Percentiles rank a stretch among this genome's conserved stretches.
These are phyloP conservation scores for Agrostemma githago DNA, from an alignment of 148 eudicot genomes.

Conservation along the genomic window DNA sequence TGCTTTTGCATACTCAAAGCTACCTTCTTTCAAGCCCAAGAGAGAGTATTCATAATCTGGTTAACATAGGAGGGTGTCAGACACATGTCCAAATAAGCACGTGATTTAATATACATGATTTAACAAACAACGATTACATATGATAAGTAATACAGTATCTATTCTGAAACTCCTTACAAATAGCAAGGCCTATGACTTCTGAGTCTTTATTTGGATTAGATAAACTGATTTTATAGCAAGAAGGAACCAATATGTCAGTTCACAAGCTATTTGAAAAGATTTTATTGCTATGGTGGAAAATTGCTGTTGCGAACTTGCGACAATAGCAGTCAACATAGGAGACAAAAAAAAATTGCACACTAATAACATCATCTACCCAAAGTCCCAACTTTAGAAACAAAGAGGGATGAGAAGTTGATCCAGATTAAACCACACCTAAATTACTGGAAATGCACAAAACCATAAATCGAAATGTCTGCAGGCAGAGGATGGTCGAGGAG, in stretches of 20 bases:
- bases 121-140: not conserved
- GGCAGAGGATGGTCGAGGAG: too few species aligned
- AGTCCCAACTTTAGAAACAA: not conserved
- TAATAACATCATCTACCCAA: not conserved
- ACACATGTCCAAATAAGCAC: not conserved
- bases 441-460: not conserved
- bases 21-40: constrained; percentile 83
- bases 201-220: not conserved
- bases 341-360: not conserved
- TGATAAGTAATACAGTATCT: not conserved
- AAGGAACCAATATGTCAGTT: not conserved
- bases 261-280: not conserved
- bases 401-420: not conserved
- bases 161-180: not conserved
- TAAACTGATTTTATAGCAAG: not conserved
- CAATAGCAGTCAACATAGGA: not conserved
- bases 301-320: not conserved
- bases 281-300: not conserved
- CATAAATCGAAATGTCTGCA: not conserved
- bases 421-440: not conserved
- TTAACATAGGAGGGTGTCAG: constrained; percentile 14
- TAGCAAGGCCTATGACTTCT: not conserved
- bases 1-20: constrained; percentile 54
- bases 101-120: not conserved
- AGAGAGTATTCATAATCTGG: constrained; percentile 89